Evolutionary conservation across 2,329 filamentous ascomycete genomes (phyloP), one percentile per base, ranked within the genome.

Genomic region (Mollisia scopiformis): DNA sequence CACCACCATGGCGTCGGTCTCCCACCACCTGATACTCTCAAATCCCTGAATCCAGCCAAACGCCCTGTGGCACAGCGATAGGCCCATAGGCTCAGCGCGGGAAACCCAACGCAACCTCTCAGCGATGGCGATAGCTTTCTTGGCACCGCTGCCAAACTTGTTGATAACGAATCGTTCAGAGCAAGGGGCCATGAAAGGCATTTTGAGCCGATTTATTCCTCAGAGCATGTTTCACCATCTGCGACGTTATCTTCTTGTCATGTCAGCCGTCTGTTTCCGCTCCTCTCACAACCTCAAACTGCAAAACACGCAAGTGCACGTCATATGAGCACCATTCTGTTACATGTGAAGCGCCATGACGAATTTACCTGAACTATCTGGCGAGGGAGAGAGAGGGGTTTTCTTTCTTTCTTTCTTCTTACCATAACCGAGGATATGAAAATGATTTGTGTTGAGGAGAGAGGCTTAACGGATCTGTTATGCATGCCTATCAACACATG

Each of bases 151-250:
- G n/a, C n/a, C n/a, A 27, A 6, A 47, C 6, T 43, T 43, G 7
- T 47, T n/a, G 43, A 47, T 47, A 47, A 47, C 43, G 43, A 47
- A 47, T 47, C 43, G 43, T 16, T 47, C 10, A 47, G 23, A 47
- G 25, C 43, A 47, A 21, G 28, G 16, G 43, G 43, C 23, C 5
- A 13, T 25, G 10, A 19, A 11, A 28, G 11, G 11, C 11, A 47
- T 27, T n/a, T n/a, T n/a, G 16, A 27, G 43, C 43, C 43, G 16
- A 21, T 21, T n/a, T n/a, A n/a, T 8, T 41, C 14, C 3, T 19
- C n/a, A n/a, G 23, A 47, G 25, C 25, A 13, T 47, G 43, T 47
- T 47, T 47, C 43, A 47, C 23, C 4, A 5, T n/a, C 43, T 47
- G 43, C 43, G n/a, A 28, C 23, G 25, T 47, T 47, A 47, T 47